A percentile compares a stretch with the other conserved stretches of the same genome.
Evolutionary conservation across 2,329 filamentous ascomycete genomes (phyloP).

Genomic region (Curvularia spicifera): DNA sequence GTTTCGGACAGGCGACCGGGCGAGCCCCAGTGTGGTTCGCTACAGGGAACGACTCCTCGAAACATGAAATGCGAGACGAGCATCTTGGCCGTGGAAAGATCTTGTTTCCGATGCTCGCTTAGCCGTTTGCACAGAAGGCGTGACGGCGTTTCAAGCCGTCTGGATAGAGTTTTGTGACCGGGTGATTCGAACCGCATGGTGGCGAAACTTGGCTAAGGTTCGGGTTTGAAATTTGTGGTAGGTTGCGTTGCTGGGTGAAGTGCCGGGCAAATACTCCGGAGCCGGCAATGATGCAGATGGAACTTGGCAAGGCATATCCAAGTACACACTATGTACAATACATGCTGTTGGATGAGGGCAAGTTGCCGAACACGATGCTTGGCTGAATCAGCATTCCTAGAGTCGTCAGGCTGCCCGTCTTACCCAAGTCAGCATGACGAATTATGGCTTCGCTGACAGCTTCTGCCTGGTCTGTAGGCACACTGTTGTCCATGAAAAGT

Average conservation of each 20-base stretch:
- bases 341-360: neutral
- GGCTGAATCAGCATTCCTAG: neutral
- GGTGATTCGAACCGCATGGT: neutral
- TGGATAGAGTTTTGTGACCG: slow-evolving; percentile 1
- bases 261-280: slow-evolving; percentile 49
- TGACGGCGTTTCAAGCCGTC: neutral
- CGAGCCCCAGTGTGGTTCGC: neutral
- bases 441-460: no score
- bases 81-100: slow-evolving; percentile 1
- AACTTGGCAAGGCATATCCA: neutral
- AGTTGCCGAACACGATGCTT: slow-evolving; percentile 53
- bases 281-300: slow-evolving; percentile 38
- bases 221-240: neutral
- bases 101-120: neutral
- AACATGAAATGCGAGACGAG: slow-evolving; percentile 5
- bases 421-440: neutral
- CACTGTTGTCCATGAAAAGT: no score
- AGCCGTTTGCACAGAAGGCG: neutral
- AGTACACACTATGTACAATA: no score
- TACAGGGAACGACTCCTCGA: slow-evolving; percentile 1
- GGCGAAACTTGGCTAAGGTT: neutral
- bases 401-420: neutral
- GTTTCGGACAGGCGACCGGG: slow-evolving; percentile 4
- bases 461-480: no score
- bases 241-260: neutral